Evolutionary conservation across 257 asterid species (phyloP).

Genomic region (Perilla frutescens): DNA sequence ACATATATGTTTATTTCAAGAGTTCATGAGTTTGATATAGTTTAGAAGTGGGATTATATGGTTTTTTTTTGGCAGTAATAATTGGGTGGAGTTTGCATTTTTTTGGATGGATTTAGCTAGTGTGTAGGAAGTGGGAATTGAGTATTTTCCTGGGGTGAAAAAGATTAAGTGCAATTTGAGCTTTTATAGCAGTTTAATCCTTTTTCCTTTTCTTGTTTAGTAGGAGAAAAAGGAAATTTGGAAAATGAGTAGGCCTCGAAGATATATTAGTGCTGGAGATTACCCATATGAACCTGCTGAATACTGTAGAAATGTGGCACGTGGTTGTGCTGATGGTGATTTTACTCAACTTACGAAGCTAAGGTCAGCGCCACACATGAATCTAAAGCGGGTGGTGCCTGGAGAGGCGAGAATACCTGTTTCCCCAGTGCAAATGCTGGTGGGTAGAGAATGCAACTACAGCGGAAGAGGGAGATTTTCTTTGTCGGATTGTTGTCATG

Average conservation of each 20-base stretch:
- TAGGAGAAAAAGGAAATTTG: background rate
- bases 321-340: slow-evolving; percentile 60
- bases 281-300: slow-evolving; percentile 38
- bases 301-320: slow-evolving; percentile 30
- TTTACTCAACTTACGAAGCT: slow-evolving; percentile 61
- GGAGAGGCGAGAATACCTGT: slow-evolving; percentile 56
- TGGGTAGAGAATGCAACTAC: slow-evolving; percentile 78
- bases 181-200: slow-evolving; percentile 12
- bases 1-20: background rate
- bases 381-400: slow-evolving; percentile 47
- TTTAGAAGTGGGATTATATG: slow-evolving; percentile 22
- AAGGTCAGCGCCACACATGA: slow-evolving; percentile 58
- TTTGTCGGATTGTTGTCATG: slow-evolving; percentile 76
- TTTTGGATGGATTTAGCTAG: slow-evolving; percentile 21
- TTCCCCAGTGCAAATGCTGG: slow-evolving; percentile 82
- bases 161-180: slow-evolving; percentile 19
- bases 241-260: slow-evolving; percentile 67
- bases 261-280: slow-evolving; percentile 40
- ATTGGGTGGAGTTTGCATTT: slow-evolving; percentile 29
- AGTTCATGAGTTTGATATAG: background rate
- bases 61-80: slow-evolving; percentile 31
- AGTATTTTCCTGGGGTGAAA: slow-evolving; percentile 1
- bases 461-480: slow-evolving; percentile 86
- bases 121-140: slow-evolving; percentile 21
- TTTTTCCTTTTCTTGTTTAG: slow-evolving; percentile 11